A percentile compares a stretch with the other conserved stretches of the same genome.
Conservation (phyloP, 2,329 filamentous ascomycete species). For the Neonectria punicea region DNA sequence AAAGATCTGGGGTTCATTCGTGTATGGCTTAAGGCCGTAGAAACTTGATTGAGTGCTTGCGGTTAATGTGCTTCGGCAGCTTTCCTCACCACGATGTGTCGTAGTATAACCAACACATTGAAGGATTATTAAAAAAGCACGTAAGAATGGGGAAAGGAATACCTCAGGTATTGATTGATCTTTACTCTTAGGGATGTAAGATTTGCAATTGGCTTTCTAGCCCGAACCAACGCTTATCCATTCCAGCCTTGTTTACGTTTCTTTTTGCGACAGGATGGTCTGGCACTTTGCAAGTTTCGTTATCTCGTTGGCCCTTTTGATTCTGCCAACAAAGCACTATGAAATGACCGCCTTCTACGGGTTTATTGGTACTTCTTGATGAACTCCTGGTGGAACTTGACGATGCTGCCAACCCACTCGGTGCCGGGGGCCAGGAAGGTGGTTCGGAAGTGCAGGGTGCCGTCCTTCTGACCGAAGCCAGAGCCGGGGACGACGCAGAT, state of each 20-base stretch:
- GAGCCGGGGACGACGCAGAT: slow-evolving; percentile 93
- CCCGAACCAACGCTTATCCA: slow-evolving; percentile 14
- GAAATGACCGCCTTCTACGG: too few species aligned
- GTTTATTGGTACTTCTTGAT: slow-evolving; percentile 79
- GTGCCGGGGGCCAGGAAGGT: slow-evolving; percentile 97
- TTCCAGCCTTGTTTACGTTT: slow-evolving; percentile 14
- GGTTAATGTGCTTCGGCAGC: too few species aligned
- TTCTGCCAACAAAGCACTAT: background rate
- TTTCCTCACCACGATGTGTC: too few species aligned
- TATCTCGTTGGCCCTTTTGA: background rate
- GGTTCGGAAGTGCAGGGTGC: slow-evolving; percentile 92
- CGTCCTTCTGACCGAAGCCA: slow-evolving; percentile 94
- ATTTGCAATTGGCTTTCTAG: slow-evolving; percentile 18
- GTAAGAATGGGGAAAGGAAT: background rate
- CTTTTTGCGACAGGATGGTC: slow-evolving; percentile 9
- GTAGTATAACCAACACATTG: too few species aligned
- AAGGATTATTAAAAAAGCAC: background rate
- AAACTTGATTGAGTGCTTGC: too few species aligned
- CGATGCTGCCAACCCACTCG: slow-evolving; percentile 89
- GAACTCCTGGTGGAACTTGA: slow-evolving; percentile 91
- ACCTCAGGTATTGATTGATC: background rate
- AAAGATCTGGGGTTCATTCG: too few species aligned
- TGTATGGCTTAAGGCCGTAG: too few species aligned
- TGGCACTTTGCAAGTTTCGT: background rate
- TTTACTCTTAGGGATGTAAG: slow-evolving; percentile 12